Conservation (phyloP, 768 basidiomycete species). For the Suillus lakei region DNA sequence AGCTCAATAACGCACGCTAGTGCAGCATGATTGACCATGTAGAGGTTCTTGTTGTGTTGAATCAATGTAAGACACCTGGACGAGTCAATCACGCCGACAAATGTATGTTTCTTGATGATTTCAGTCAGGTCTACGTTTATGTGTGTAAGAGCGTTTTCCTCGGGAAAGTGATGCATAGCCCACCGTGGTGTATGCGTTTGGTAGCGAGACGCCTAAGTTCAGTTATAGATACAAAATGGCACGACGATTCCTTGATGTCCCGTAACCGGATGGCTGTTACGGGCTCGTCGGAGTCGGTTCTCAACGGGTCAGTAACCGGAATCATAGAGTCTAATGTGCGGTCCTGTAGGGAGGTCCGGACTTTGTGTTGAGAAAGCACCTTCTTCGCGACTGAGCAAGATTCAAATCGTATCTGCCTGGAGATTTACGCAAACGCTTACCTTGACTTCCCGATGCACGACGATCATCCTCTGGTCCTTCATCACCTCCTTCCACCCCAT, state of each 20-base stretch:
- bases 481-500: conserved; percentile 36
- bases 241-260: conserved; percentile 77
- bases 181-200: conserved; percentile 74
- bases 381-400: conserved; percentile 43
- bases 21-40: conserved; percentile 84
- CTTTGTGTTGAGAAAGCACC: conserved; percentile 82
- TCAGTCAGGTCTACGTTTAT: conserved; percentile 69
- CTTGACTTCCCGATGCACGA: conserved; percentile 27
- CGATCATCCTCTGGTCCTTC: conserved; percentile 32
- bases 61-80: conserved; percentile 76
- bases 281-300: conserved; percentile 33
- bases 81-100: conserved; percentile 90
- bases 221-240: conserved; percentile 75
- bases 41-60: conserved; percentile 88
- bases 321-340: conserved; percentile 97
- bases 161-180: conserved; percentile 25
- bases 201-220: conserved; percentile 62
- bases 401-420: not conserved
- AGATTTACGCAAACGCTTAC: conserved; percentile 20
- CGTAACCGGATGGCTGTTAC: conserved; percentile 36
- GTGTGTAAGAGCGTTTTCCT: not conserved
- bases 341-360: conserved; percentile 85
- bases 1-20: conserved; percentile 65
- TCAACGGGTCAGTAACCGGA: conserved; percentile 62
- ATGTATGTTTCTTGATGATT: conserved; percentile 85